A percentile compares a stretch with the other conserved stretches of the same genome.
phyloP scores from a whole-genome alignment of 2,329 filamentous ascomycete genomes.

The Botryosphaeria dothidea region DNA sequence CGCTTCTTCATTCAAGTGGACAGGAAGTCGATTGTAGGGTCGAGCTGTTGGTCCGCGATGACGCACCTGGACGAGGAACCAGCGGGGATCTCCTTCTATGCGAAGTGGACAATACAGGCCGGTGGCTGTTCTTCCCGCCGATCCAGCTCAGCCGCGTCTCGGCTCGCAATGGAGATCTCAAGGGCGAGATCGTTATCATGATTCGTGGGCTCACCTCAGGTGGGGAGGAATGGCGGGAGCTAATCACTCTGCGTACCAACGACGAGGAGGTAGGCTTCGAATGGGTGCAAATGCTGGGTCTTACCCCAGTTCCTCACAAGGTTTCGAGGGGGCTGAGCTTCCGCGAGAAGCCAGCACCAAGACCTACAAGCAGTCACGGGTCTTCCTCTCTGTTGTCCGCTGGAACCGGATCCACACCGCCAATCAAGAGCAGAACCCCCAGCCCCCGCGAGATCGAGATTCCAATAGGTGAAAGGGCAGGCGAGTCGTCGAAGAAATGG shows the following conservation, averaged over 20 bases:
- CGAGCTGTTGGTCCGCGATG: conserved; percentile 84
- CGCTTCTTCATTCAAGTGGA: conserved; percentile 83
- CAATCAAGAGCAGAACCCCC: conserved; percentile 44
- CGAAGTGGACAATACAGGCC: conserved; percentile 75
- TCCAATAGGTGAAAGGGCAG: conserved; percentile 61
- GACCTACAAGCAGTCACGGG: conserved; percentile 52
- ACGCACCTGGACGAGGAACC: conserved; percentile 64
- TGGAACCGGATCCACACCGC: conserved; percentile 33
- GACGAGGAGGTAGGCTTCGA: conserved; percentile 77
- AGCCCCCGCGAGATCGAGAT: conserved; percentile 59
- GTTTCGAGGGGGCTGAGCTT: conserved; percentile 55
- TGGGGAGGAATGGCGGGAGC: conserved; percentile 75
- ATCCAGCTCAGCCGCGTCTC: conserved; percentile 74
- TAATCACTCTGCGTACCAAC: conserved; percentile 75
- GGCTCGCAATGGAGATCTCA: conserved; percentile 72
- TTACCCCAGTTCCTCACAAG: conserved; percentile 61
- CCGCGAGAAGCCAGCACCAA: conserved; percentile 40
- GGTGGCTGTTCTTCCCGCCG: conserved; percentile 90
- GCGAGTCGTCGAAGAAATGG: conserved; percentile 49
- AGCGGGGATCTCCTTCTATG: conserved; percentile 88
- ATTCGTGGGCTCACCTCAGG: conserved; percentile 68
- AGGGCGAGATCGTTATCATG: conserved; percentile 81
- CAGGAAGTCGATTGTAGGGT: conserved; percentile 87
- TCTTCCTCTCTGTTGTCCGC: conserved; percentile 51
- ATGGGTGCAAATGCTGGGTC: conserved; percentile 85